A percentile compares a stretch with the other conserved stretches of the same genome.
Conservation (phyloP, 225 moss, liverwort and hornwort species). For the Straminergon stramineum region DNA sequence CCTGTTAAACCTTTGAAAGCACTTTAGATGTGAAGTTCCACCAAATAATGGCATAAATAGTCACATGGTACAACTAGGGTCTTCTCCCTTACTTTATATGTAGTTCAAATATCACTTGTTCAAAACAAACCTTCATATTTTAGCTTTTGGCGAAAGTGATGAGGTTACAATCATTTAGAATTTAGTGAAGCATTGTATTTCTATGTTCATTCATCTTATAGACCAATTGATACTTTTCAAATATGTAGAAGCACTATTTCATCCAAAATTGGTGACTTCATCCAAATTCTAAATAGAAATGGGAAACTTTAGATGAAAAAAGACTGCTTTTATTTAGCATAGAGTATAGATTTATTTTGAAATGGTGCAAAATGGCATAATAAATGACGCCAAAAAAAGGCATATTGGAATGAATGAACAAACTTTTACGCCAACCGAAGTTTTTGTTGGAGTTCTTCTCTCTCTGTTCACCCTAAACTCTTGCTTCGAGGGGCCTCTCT, state of each 20-base stretch:
- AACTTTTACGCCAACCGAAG: not conserved
- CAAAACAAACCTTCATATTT: accelerated
- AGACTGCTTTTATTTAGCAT: too few relatives aligned
- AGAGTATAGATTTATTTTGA: not conserved
- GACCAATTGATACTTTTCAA: not conserved
- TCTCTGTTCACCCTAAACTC: not conserved
- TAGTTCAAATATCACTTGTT: not conserved
- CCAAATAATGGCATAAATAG: not conserved
- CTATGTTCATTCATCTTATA: not conserved
- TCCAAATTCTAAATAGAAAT: not conserved
- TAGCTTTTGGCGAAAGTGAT: not conserved
- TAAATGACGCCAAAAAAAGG: too few relatives aligned
- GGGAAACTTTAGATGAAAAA: too few relatives aligned
- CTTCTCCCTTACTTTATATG: accelerated
- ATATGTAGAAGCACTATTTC: not conserved
- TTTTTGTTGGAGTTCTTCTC: not conserved
- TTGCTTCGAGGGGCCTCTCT: not conserved
- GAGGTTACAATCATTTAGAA: not conserved
- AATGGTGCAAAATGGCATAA: not conserved
- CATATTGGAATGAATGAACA: not conserved
- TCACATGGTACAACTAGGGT: accelerated
- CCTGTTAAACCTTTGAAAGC: not conserved
- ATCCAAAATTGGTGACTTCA: accelerated
- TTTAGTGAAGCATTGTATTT: not conserved
- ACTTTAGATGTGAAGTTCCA: accelerated